Evolutionary conservation across 2,329 filamentous ascomycete genomes (phyloP), one percentile per base, ranked within the genome.

Genomic region (Aureobasidium sp.): DNA sequence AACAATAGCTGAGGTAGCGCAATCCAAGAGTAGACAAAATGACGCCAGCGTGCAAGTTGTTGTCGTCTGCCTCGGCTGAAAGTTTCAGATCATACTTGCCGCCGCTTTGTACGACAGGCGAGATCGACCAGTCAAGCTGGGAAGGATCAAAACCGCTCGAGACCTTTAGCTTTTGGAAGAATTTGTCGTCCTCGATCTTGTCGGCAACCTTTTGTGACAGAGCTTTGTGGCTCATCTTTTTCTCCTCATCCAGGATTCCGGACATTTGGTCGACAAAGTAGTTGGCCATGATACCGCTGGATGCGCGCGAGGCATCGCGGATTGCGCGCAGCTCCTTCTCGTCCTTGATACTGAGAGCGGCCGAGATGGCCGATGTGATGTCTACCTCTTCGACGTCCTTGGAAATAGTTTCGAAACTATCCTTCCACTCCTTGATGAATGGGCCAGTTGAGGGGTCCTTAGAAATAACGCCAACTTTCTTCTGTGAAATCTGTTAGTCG

Each of bases 251-350:
- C 64, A 99, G 85, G 58, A 97, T 88, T 68, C 89, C 88, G 56
- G 93, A 96, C 92, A 99, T 97, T 74, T 97, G 92, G 72, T 99
- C 94, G 67, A 99, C 87, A 74, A 97, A 97, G 76, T 94, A 99
- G 64, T 93, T 91, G 56, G 91, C 91, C 87, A 97, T 95, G 64
- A 97, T 80, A 63, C 91, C 92, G 67, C 95, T 93, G 68, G 92
- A 97, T 51, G 94, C 93, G 72, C 94, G 89, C 61, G 94, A 94
- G 5, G 93, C 91, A 68, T 93, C 95, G 71, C 95, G 87, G 83
- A 99, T 97, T 12, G 90, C 88, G 67, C 93, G 90, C 82, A 99
- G 81, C 76, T 99, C 94, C 70, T 87, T 89, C 75, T 97, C 92
- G 72, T 97, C 94, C 76, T 99, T 99, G 74, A 96, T 84, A 17